Evolutionary conservation across 306 rosid species (phyloP), one percentile per base, ranked within the genome.

Genomic region (Calophaca sinica): DNA sequence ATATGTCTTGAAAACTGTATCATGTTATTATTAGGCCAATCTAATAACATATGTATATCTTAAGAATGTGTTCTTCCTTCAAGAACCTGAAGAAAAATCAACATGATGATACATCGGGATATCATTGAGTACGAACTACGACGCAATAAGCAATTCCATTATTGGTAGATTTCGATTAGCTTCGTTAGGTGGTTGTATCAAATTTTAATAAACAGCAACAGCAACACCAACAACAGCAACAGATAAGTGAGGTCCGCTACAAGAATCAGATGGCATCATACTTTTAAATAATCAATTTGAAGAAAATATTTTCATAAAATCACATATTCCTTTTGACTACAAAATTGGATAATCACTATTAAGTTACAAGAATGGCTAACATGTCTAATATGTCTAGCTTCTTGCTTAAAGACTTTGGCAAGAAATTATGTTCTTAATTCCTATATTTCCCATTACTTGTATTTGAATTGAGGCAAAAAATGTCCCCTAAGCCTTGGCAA

Each of bases 21-120:
- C 31, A 60, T 26, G 31, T 29, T 61, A 36, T 54, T 15, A 52
- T 50, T 15, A 39, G 15, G 38, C 20, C 50, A 62, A 70, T 9
- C 78, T 62, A 76, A 76, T 44, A 41, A 14, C 10, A 20, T 15
- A 20, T n/a, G n/a, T 35, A 35, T 35, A 35, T 35, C 26, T 35
- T 15, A 58, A n/a, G 26, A 49, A 50, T 60, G 52, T 51, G 48
- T 68, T 59, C 65, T 61, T 62, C 68, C 60, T 41, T 68, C 57
- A 74, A 39, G 54, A 69, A 52, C 48, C 29, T 42, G 60, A 45
- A 69, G 49, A 70, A 69, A 69, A 51, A 80, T 33, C 70, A 46
- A 20, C 45, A 48, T 10, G 64, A 54, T 67, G 75, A 42, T 68
- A 77, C 28, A 14, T 46, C 29, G 51, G 35, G 4, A 32, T 41